Evolutionary conservation across 805 yeast species (phyloP).

Genomic region (Saturnispora hagleri): DNA sequence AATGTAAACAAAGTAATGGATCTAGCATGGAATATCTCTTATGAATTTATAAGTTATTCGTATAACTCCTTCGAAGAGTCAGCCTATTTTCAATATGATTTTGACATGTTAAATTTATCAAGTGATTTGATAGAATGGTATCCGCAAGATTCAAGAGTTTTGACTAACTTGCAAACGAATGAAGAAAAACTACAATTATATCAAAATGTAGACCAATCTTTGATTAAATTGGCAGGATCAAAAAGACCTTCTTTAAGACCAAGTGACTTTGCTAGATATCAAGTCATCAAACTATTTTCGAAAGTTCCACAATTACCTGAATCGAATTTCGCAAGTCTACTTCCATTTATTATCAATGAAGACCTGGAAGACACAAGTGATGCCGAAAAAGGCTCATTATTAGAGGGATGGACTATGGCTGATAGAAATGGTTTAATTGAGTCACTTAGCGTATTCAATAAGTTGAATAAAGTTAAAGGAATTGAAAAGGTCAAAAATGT

Average conservation of each 20-base stretch:
- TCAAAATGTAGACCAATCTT: conserved; percentile 26
- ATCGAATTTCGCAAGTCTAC: conserved; percentile 42
- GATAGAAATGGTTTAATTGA: conserved; percentile 54
- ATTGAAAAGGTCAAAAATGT: conserved; percentile 45
- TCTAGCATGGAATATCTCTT: conserved; percentile 48
- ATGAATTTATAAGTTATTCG: conserved; percentile 25
- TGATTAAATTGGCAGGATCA: conserved; percentile 30
- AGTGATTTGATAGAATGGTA: conserved; percentile 28
- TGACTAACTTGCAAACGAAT: conserved; percentile 29
- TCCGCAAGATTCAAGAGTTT: conserved; percentile 38
- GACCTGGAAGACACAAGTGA: conserved; percentile 28
- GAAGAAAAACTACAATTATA: conserved; percentile 26
- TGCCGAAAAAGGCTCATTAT: conserved; percentile 17
- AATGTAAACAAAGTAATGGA: conserved; percentile 34
- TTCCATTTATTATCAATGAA: conserved; percentile 45
- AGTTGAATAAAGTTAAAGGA: conserved; percentile 45
- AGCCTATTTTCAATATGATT: conserved; percentile 15
- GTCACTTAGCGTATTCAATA: conserved; percentile 55
- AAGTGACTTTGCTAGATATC: conserved; percentile 42
- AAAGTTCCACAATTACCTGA: conserved; percentile 66
- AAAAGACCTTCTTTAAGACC: conserved; percentile 30
- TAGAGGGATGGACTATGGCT: conserved; percentile 24
- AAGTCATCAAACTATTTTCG: conserved; percentile 47
- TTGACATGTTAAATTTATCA: conserved; percentile 4
- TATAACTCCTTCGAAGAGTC: conserved; percentile 14